Conservation (phyloP, 371 early-diverging fungal species). For the Rhizopus stolonifer region DNA sequence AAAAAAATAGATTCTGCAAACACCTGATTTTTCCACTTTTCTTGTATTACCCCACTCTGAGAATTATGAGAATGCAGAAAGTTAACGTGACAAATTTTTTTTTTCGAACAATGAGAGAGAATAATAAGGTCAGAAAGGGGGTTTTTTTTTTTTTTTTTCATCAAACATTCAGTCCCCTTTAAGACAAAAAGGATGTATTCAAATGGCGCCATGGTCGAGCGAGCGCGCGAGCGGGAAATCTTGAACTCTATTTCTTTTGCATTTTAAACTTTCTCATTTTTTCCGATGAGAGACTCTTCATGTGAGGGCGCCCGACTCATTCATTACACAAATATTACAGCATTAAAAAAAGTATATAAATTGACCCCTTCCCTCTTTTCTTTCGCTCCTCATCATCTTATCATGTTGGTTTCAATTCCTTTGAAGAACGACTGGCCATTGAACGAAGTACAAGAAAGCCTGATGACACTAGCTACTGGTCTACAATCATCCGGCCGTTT, state of each 20-base stretch:
- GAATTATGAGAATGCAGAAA: too few relatives aligned
- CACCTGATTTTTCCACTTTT: too few relatives aligned
- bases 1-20: too few relatives aligned
- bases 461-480: conserved; percentile 23
- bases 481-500: background rate
- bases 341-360: background rate
- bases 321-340: conserved; percentile 4
- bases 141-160: too few relatives aligned
- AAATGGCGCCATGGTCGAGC: too few relatives aligned
- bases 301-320: too few relatives aligned
- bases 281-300: background rate
- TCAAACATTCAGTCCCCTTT: too few relatives aligned
- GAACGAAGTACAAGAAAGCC: conserved; percentile 21
- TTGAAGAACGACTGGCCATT: conserved; percentile 22
- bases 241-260: background rate
- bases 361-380: background rate
- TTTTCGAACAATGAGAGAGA: too few relatives aligned
- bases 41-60: too few relatives aligned
- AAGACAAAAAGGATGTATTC: too few relatives aligned
- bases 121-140: too few relatives aligned
- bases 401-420: background rate
- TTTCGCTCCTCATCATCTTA: background rate
- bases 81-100: too few relatives aligned
- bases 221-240: background rate
- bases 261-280: background rate